Evolutionary conservation across 2,329 filamentous ascomycete species (phyloP), one percentile per base, ranked within the genome.

Genomic region (Delphinella strobiligena): DNA sequence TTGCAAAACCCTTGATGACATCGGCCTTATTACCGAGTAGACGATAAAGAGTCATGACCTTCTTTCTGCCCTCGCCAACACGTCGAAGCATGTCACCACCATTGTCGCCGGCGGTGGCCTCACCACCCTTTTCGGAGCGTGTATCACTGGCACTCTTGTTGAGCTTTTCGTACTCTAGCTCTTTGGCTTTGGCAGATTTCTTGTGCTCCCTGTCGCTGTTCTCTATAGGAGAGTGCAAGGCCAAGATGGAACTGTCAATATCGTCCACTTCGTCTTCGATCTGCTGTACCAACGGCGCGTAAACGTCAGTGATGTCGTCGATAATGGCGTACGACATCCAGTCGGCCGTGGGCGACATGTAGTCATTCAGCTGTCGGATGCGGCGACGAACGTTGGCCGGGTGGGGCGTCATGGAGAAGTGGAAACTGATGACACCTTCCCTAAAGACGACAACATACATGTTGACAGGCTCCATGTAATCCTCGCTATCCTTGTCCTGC

Each of bases 301-400:
- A 98, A 2, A 87, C 88, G 59, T 98, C 91, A 4, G 91, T 98
- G 51, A 98, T 94, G 57, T 98, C 91, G 61, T 98, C 91, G 47
- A 96, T 95, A 49, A 95, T 82, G 35, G 88, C 91, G 55, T 98
- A 98, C 5, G 86, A 93, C 50, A 98, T 95, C 91, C 91, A 98
- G 59, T 98, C 91, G 0, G 89, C 85, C 34, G 83, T 89, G 10
- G 96, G 69, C 32, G 93, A 84, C 51, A 96, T 73, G 59, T 93
- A 98, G 60, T 98, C 91, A 48, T 84, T 84, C 34, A 98, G 66
- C 59, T 98, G 91, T 9, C 91, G 82, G 54, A 98, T 89, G 24
- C 91, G 79, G 34, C 91, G 78, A 16, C 91, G 84, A 17, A 98
- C 91, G 51, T 98, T 98, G 54, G 91, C 89, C 2, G 89, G 84